Base-by-base conservation (phyloP, 352 stramenopile genomes). In the Pythium oligandrum region DNA sequence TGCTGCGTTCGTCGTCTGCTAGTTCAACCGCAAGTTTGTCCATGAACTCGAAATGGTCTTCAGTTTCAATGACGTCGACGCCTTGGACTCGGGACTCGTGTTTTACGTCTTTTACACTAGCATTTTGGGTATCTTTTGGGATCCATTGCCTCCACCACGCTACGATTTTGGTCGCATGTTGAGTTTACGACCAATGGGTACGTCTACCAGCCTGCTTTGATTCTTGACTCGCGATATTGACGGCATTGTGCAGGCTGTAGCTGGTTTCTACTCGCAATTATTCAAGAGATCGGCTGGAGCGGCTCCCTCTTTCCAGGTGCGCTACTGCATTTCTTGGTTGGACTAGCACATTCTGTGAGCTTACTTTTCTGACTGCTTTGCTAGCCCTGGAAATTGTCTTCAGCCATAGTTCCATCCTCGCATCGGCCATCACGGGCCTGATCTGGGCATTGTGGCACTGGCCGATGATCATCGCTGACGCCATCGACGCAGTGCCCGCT, bases 81-180 rank as follows among this genome's bases (percentile, higher is more conserved):
- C 82, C 17, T 73, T 91, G 4, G 84, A 94, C 64, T 91, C 82
- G 9, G 84, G 84, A 1, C 61, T 94, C 40, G 84, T 94, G 12
- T 93, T 94, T 51, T 94, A 94, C 63, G 79, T 94, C 33, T 91
- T 94, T 55, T 94, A 94, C 63, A 87, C 86, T 31, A 70, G 61
- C 44, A 73, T 94, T 38, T 55, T 89, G 17, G 84, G 84, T 6
- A 89, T 94, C 44, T 88, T 90, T 63, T 94, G 84, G 84, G 84
- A 94, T 53, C 84, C 84, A 10, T 61, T 94, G 36, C 84, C 84
- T 10, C 84, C 84, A 9, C 77, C 73, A 53, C 82, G 80, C 49
- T 94, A 88, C 51, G 84, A 94, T 46, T 61, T 93, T 39, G 82
- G 84, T 1, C 66, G 90, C n/a, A 75, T 82, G 4, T 84, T 94